Conservation (phyloP, 495 filamentous ascomycete genomes). For the Aspergillus diversus region DNA sequence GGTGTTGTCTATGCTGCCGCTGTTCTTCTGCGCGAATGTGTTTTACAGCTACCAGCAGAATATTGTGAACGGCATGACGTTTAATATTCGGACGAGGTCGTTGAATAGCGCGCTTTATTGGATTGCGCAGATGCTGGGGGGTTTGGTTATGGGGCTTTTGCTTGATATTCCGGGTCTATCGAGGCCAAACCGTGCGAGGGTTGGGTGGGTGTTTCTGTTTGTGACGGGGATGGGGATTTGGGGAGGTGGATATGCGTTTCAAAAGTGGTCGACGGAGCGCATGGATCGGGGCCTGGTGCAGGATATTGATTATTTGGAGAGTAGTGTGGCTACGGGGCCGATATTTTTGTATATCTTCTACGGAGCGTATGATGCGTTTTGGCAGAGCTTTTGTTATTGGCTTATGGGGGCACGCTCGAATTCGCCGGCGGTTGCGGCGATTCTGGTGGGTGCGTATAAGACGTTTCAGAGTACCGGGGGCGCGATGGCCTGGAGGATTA, state of each 20-base stretch:
- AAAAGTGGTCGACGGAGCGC: constrained; percentile 41
- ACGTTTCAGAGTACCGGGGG: constrained; percentile 86
- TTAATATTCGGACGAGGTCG: constrained; percentile 53
- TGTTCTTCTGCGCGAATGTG: constrained; percentile 69
- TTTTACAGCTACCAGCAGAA: constrained; percentile 79
- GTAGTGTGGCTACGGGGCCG: constrained; percentile 45
- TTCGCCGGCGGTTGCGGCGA: constrained; percentile 81
- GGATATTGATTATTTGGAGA: constrained; percentile 43
- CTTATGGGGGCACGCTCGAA: constrained; percentile 84
- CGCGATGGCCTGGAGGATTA: constrained; percentile 81
- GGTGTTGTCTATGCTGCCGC: constrained; percentile 51
- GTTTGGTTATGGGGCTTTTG: constrained; percentile 50
- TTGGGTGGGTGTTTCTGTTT: constrained; percentile 52
- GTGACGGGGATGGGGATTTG: constrained; percentile 53
- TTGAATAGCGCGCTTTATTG: constrained; percentile 58
- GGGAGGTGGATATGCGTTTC: constrained; percentile 58
- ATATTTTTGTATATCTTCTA: constrained; percentile 61
- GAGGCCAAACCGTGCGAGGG: constrained; percentile 44
- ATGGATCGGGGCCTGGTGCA: constrained; percentile 22
- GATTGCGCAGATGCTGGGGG: constrained; percentile 58
- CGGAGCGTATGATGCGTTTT: constrained; percentile 55
- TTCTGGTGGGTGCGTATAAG: constrained; percentile 84
- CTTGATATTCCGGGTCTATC: constrained; percentile 48
- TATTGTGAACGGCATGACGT: constrained; percentile 52
- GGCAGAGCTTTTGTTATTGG: constrained; percentile 86